Evolutionary conservation across 805 yeast species (phyloP).

Genomic region (Hanseniaspora jakobsenii): DNA sequence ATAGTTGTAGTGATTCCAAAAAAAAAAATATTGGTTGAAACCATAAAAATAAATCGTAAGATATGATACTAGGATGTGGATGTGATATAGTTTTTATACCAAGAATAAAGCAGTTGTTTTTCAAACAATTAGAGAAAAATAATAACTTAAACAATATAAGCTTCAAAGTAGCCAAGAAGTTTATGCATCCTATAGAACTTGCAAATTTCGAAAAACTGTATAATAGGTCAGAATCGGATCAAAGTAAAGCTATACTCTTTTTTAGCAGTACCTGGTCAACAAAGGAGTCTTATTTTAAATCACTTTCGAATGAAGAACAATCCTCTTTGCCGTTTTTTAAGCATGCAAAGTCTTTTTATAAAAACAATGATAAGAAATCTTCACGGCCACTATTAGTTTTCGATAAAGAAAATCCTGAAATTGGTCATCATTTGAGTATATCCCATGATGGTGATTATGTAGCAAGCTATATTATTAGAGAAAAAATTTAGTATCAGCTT

Average conservation of each 20-base stretch:
- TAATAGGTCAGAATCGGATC: neutral
- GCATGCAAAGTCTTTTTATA: neutral
- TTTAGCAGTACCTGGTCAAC: conserved; percentile 6
- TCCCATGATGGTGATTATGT: conserved; percentile 15
- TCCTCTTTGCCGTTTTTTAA: neutral
- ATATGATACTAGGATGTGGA: conserved; percentile 5
- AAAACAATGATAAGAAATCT: conserved; percentile 3
- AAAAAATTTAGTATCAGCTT: neutral
- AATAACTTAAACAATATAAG: neutral
- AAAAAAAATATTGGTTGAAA: too few species aligned
- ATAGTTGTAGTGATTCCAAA: too few species aligned
- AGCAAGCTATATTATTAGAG: conserved; percentile 7
- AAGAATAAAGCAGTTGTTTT: conserved; percentile 2
- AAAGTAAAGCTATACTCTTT: neutral
- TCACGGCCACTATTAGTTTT: conserved; percentile 4
- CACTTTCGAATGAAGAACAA: conserved; percentile 6
- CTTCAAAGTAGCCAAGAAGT: conserved; percentile 7
- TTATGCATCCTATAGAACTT: conserved; percentile 7
- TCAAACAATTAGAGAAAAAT: neutral
- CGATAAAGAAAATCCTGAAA: neutral
- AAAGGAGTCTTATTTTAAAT: conserved; percentile 7
- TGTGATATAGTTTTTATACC: conserved; percentile 11
- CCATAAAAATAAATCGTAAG: too few species aligned
- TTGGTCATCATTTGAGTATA: conserved; percentile 7
- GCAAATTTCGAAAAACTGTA: neutral